Evolutionary conservation across 75 land plant genomes (phyloP), one percentile per base, ranked within the genome.

Genomic region (Cunninghamia lanceolata): DNA sequence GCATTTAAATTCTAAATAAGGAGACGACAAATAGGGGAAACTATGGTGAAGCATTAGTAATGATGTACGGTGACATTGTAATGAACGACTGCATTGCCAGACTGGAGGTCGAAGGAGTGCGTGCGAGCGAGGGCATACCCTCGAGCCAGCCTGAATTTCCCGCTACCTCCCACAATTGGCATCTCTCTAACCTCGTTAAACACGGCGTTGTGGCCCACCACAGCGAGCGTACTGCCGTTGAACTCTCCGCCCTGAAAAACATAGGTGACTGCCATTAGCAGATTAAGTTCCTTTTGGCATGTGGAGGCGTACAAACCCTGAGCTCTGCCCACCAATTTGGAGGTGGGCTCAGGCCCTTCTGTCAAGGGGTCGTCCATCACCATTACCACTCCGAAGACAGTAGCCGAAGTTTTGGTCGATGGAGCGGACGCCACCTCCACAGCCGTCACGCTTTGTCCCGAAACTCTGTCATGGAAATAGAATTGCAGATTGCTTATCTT

Each of bases 121-220:
- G 91, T 90, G 1, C 38, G 71, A 35, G 89, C 86, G 59, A 76
- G 40, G 9, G 92, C 92, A 38, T 87, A 91, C n/a, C 92, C 92
- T 11, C 85, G 77, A 16, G 91, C 91, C 16, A 85, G 82, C 79
- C 90, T 84, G 84, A 91, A 91, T 34, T 45, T 19, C 14, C 91
- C 92, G 45, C 87, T 87, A 17, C 92, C 92, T 6, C 92, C 90
- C 46, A 91, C 86, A n/a, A 91, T 84, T 1, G 92, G 85, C 63
- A 91, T 85, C 70, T 91, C 92, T 43, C 92, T 88, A 21, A 85
- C 88, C 32, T 83, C 71, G 52, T 40, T 36, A 34, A 71, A 1
- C 43, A 43, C 34, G 25, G 80, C 79, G 40, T 91, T 90, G 30
- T 83, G 40, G 0, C 92, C 92, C 16, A 83, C 84, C 17, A 89